These are phyloP conservation scores for Apodospora peruviana DNA, from an alignment of 495 filamentous ascomycete genomes.

Conservation along the genomic window DNA sequence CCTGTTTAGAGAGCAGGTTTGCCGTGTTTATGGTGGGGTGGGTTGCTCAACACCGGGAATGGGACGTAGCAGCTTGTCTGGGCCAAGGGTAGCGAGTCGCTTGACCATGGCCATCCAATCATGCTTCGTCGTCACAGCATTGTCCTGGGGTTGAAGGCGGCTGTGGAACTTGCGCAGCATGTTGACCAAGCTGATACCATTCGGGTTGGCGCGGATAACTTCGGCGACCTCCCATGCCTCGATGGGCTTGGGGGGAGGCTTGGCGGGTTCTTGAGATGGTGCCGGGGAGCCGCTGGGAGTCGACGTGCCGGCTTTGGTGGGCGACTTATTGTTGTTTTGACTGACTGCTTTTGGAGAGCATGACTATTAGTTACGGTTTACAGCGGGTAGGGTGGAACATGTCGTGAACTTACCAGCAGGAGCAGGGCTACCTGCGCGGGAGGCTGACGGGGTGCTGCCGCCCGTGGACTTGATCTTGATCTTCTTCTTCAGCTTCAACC, in stretches of 20 bases:
- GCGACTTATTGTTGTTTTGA: no score
- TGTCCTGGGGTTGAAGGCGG: conserved; percentile 54
- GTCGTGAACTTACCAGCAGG: conserved; percentile 25
- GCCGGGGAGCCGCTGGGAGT: conserved; percentile 20
- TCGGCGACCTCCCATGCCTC: conserved; percentile 56
- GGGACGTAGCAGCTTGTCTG: neutral
- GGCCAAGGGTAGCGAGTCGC: conserved; percentile 23
- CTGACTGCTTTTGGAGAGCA: no score
- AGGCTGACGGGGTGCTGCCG: conserved; percentile 44
- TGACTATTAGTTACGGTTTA: no score
- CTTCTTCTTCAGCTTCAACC: conserved; percentile 56
- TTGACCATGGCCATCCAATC: conserved; percentile 47
- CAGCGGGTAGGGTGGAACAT: no score
- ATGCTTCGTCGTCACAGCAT: conserved; percentile 33
- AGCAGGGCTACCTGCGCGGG: conserved; percentile 48
- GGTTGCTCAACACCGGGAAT: no score
- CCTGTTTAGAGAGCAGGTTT: no score
- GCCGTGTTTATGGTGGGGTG: no score
- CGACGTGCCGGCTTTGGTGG: conserved; percentile 7
- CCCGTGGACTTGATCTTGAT: conserved; percentile 51
- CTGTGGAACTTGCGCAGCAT: conserved; percentile 58
- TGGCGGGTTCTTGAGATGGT: neutral
- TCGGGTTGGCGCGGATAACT: conserved; percentile 45
- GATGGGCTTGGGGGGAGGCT: conserved; percentile 16
- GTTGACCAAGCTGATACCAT: conserved; percentile 45